Evolutionary conservation across 2,329 filamentous ascomycete genomes (phyloP), one percentile per base, ranked within the genome.

Genomic region (Malbranchea cinnamomea): DNA sequence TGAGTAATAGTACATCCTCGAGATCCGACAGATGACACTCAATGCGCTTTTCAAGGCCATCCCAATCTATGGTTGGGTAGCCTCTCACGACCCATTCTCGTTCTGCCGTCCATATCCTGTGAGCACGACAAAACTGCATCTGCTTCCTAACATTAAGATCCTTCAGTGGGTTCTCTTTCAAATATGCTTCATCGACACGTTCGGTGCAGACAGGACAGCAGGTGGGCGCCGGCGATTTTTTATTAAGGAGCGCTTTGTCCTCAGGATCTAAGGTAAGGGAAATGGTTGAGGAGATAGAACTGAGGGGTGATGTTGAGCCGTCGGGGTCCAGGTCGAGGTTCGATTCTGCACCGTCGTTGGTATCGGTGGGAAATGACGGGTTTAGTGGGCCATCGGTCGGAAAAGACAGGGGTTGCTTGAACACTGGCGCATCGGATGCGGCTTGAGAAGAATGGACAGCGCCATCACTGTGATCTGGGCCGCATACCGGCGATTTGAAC

Each of bases 61-160:
- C 49, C 81, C 82, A 92, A 34, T 81, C 56, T 30, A 92, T 77
- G 0, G 55, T 49, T 0, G 83, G 83, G 47, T 87, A 89, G 0
- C 68, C 65, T 24, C 60, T 65, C 9, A 60, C 48, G 6, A 41
- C 35, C 59, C 67, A 71, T 33, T 63, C 53, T 11, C 50, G 37
- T 39, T 54, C 41, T 34, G 74, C 76, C 2, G 66, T 57, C 17
- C 58, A 54, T 35, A 59, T 63, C 42, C 67, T 70, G 56, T 83
- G 78, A 5, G 61, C 54, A 24, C 63, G 59, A 49, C 78, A 83
- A 49, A 83, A 81, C 11, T 53, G 58, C 12, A 63, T 57, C 48
- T 81, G 73, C 42, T 67, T 30, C 9, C 30, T 34, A 12, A 35
- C 11, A 14, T 29, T 30, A 14, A 27, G 19, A 9, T 20, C 21